Percentiles rank a stretch among this genome's conserved stretches.
Evolutionary conservation across 176 grass and related monocot species (phyloP).

Genomic region (Cenchrus fungigraminus): DNA sequence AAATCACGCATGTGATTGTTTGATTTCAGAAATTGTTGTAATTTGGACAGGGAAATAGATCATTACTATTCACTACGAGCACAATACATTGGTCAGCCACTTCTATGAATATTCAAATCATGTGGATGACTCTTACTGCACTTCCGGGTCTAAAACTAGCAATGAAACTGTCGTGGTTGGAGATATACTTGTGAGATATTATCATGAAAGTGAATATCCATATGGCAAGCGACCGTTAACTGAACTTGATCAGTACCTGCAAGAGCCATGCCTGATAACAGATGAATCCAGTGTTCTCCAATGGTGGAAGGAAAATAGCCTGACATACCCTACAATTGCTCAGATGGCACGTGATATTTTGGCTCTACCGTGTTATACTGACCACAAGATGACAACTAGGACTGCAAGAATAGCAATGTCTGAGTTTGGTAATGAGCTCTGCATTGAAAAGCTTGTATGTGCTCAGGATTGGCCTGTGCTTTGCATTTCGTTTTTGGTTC

Average conservation of each 20-base stretch:
- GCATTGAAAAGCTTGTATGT: constrained; percentile 14
- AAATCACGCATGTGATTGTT: not conserved
- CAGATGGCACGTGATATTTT: constrained; percentile 42
- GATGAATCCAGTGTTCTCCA: constrained; percentile 18
- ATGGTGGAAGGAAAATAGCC: constrained; percentile 42
- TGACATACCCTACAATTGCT: constrained; percentile 25
- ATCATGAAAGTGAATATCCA: not conserved
- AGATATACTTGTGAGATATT: constrained; percentile 3
- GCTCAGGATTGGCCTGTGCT: constrained; percentile 18
- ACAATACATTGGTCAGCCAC: constrained; percentile 21
- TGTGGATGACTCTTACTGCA: not conserved
- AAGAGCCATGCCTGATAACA: not conserved
- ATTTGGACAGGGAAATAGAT: not conserved
- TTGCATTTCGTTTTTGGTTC: constrained; percentile 13
- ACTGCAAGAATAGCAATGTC: constrained; percentile 16
- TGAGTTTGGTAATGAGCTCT: not conserved
- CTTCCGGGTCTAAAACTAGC: not conserved
- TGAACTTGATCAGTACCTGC: constrained; percentile 42
- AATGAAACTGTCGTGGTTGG: not conserved
- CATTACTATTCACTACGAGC: not conserved
- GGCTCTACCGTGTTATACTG: constrained; percentile 15
- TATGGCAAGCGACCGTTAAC: not conserved
- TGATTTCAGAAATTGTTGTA: not conserved
- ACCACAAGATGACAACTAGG: constrained; percentile 20
- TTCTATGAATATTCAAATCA: constrained; percentile 17